Percentiles rank a stretch among this genome's conserved stretches.
These are phyloP conservation scores for Elaeis guineensis DNA, from an alignment of 176 grass and related monocot genomes.

Conservation along the genomic window DNA sequence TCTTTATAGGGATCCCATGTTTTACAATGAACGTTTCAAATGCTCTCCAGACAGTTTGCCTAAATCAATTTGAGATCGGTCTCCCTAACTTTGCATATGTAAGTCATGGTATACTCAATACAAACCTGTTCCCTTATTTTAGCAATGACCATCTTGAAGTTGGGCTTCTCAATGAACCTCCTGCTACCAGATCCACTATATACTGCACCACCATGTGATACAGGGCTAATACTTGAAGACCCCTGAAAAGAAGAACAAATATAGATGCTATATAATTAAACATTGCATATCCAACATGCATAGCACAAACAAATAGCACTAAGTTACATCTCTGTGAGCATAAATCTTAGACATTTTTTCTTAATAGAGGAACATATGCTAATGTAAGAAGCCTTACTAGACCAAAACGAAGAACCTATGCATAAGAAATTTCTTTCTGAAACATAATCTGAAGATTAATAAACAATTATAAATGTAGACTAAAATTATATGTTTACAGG, in stretches of 20 bases:
- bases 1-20: no score
- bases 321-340: not conserved
- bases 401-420: no score
- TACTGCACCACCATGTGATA: constrained; percentile 8
- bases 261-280: constrained; percentile 1
- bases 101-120: not conserved
- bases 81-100: no score
- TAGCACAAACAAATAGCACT: not conserved
- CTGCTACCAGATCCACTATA: constrained; percentile 22
- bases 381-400: no score
- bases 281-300: not conserved
- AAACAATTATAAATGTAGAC: no score
- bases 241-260: constrained; percentile 30
- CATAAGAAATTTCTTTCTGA: no score
- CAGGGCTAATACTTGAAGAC: constrained; percentile 9
- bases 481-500: no score
- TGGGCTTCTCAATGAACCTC: constrained; percentile 16
- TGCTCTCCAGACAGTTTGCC: no score
- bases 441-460: no score
- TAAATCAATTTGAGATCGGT: no score
- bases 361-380: no score
- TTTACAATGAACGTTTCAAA: no score
- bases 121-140: constrained; percentile 78
- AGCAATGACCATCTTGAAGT: constrained; percentile 46
- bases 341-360: not conserved